Evolutionary conservation across 2,329 filamentous ascomycete genomes (phyloP), one percentile per base, ranked within the genome.

Genomic region (Venturiaceae sp.): DNA sequence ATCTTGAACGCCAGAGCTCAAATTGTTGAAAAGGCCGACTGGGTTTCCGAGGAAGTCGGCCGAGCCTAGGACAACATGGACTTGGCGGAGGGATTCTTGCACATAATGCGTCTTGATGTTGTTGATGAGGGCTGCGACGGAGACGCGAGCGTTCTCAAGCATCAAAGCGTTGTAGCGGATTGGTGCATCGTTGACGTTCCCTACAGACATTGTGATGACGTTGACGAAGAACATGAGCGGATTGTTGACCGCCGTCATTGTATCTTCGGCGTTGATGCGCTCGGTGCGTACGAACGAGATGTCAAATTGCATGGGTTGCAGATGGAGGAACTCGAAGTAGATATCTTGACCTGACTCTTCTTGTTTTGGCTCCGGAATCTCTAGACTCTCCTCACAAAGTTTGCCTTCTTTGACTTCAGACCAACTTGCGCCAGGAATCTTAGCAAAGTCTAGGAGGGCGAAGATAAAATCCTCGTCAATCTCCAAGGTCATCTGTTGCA

Each of bases 161-260:
- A 99, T 88, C 26, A 99, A 77, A 1, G 94, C 90, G 63, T 97
- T 99, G 69, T 99, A 84, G 53, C 90, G 86, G 57, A 99, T 85
- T 0, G 94, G 95, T 6, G 94, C 94, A 72, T 99, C 95, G 67
- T 99, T 99, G 77, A 99, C 90, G 67, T 99, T 99, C 63, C 94
- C 94, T 67, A 99, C 94, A 14, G 94, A 95, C 94, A 99, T 99
- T 0, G 95, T 97, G 78, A 99, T 85, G 64, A 97, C 90, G 68
- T 99, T 97, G 71, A 97, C 85, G 69, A 96, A 92, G 76, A 97
- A 99, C 92, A 97, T 97, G 71, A 99, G 81, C 0, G 95, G 95
- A 68, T 96, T 99, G 44, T 83, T 85, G 1, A 90, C 90, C 14
- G 75, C 76, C 52, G 90, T 90, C 52, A 91, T 88, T 65, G 94